Evolutionary conservation across 1,284 basidiomycete genomes (phyloP), one percentile per base, ranked within the genome.

Genomic region (Ganoderma lingzhi): DNA sequence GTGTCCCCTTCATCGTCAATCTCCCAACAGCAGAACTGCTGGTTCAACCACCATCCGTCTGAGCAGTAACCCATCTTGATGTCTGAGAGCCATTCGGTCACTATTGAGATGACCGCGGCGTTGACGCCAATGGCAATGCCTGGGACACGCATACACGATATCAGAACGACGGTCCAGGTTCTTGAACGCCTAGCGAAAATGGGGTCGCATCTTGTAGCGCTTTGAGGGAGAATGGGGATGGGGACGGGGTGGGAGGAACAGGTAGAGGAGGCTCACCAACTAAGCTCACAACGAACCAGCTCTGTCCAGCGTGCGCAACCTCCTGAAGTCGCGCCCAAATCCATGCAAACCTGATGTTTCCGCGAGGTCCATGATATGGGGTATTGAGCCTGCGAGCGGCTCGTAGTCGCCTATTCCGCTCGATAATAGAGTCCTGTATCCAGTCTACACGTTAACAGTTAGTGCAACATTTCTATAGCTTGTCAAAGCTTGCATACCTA

Each of bases 21-120:
- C 78, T 97, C 96, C 94, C 96, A 96, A 79, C 98, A 99, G 82
- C 98, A 99, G 80, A 99, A 99, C 78, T 98, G 96, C 76, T 96
- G 92, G 80, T 97, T 98, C 67, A 99, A 81, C 97, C 98, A 99
- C 98, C 98, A 99, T 2, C 96, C 97, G 67, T 97, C 94, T 0
- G 90, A 88, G 81, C 98, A 99, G 79, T 98, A 97, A 0, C 98
- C 98, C 84, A 96, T 93, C 84, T 99, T 99, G 71, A 99, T 89
- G 80, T 99, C 97, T 1, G 96, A 97, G 10, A 99, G 88, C 98
- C 98, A 99, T 81, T 94, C 95, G n/a, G 96, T 98, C 68, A 96
- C 86, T 75, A 99, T 98, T 51, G 96, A 96, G 73, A 99, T 97
- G 69, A 99, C 81, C 1, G 96, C 98, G 45, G 97, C 96, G 75